Percentiles rank a stretch among this genome's conserved stretches.
Conservation (phyloP, 2,329 filamentous ascomycete genomes). For the Fusarium siculi region DNA sequence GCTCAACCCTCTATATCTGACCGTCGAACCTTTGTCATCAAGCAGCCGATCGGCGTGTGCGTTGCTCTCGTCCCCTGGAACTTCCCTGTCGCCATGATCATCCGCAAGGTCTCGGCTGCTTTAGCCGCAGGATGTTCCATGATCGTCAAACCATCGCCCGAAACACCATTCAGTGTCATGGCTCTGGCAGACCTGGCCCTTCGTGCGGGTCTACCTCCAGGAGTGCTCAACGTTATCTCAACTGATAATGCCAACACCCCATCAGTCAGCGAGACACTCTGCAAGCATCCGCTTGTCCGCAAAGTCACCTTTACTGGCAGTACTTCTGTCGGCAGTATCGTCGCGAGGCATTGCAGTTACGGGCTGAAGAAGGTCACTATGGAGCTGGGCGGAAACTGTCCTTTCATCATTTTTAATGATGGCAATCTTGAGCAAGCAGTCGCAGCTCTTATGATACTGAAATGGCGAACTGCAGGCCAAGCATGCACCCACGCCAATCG, state of each 20-base stretch:
- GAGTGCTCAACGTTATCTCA: constrained; percentile 65
- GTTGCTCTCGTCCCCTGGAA: constrained; percentile 62
- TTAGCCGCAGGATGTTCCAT: constrained; percentile 81
- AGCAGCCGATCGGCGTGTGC: constrained; percentile 56
- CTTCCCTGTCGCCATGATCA: constrained; percentile 65
- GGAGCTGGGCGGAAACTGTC: constrained; percentile 77
- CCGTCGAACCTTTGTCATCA: constrained; percentile 75
- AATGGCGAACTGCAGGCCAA: constrained; percentile 78
- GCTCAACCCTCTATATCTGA: constrained; percentile 57
- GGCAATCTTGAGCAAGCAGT: constrained; percentile 56
- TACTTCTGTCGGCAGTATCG: constrained; percentile 73
- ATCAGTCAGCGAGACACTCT: constrained; percentile 56
- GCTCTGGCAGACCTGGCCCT: constrained; percentile 74
- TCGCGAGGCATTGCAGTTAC: constrained; percentile 68
- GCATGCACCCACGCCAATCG: constrained; percentile 73
- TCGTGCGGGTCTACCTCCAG: constrained; percentile 78
- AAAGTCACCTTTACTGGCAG: constrained; percentile 84
- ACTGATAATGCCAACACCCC: constrained; percentile 56
- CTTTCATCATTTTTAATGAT: constrained; percentile 73
- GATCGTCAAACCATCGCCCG: constrained; percentile 76
- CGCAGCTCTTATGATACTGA: constrained; percentile 45
- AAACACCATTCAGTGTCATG: constrained; percentile 78
- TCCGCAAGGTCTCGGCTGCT: constrained; percentile 60
- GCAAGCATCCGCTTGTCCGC: constrained; percentile 55
- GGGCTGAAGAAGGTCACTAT: constrained; percentile 74